These are phyloP conservation scores for Endoconidiophora laricicola DNA, from an alignment of 2,329 filamentous ascomycete species.

Conservation along the genomic window DNA sequence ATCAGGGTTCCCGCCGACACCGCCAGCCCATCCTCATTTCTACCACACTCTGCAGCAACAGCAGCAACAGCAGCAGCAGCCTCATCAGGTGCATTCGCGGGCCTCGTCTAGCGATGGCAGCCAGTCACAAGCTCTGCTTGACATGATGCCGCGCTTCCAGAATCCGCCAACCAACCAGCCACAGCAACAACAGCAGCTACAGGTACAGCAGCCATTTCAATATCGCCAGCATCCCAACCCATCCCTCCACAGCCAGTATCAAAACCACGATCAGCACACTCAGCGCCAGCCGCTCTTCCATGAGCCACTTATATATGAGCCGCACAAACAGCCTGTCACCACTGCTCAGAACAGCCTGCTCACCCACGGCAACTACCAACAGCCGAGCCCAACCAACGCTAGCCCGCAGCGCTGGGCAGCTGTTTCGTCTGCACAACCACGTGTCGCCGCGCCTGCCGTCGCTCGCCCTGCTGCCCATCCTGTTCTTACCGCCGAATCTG, in stretches of 20 bases:
- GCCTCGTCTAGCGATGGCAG: not conserved
- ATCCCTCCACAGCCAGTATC: not conserved
- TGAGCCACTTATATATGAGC: not conserved
- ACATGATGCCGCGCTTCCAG: not conserved
- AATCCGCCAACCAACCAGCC: not conserved
- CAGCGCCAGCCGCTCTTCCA: not conserved
- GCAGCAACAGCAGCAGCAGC: not conserved
- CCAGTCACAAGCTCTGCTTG: not conserved
- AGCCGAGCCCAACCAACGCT: not conserved
- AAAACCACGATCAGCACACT: not conserved
- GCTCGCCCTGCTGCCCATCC: not conserved
- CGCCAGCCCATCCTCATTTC: not conserved
- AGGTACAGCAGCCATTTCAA: not conserved
- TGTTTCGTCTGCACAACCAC: not conserved
- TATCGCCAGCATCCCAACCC: not conserved
- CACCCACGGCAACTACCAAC: not conserved
- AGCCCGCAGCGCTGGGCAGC: constrained; percentile 2
- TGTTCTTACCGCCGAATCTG: too few relatives aligned
- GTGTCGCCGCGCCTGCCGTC: not conserved
- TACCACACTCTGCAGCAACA: not conserved
- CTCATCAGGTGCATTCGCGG: not conserved
- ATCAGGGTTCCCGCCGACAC: not conserved
- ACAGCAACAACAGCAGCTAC: not conserved
- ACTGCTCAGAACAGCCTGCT: not conserved
- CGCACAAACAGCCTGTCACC: not conserved